These are phyloP conservation scores for Pseudopyrenochaeta lycopersici DNA, from an alignment of 2,329 filamentous ascomycete genomes.

Conservation along the genomic window DNA sequence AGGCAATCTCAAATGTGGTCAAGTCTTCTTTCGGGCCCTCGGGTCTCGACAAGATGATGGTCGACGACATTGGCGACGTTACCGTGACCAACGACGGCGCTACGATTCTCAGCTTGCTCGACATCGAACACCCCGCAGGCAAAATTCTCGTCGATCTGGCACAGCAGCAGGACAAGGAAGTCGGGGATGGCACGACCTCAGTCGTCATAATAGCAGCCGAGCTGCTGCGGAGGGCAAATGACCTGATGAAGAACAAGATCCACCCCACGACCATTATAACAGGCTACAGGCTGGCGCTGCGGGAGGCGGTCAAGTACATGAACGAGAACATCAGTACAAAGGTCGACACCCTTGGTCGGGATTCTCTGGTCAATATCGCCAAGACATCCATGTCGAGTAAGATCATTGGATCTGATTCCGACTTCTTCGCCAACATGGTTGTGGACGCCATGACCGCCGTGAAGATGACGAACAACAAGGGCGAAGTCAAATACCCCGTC, in stretches of 20 bases:
- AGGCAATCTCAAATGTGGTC: slow-evolving; percentile 97
- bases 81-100: slow-evolving; percentile 99
- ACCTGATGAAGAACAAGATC: slow-evolving; percentile 99
- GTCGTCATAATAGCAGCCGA: slow-evolving; percentile 97
- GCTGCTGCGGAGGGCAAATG: slow-evolving; percentile 90
- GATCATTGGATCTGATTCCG: slow-evolving; percentile 93
- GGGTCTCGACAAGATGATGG: slow-evolving; percentile 99
- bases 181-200: slow-evolving; percentile 97
- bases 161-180: slow-evolving; percentile 98
- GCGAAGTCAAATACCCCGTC: slow-evolving; percentile 94
- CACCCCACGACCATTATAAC: slow-evolving; percentile 99
- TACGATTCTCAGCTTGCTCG: slow-evolving; percentile 92
- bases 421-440: slow-evolving; percentile 97
- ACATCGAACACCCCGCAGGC: slow-evolving; percentile 96
- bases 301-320: slow-evolving; percentile 98
- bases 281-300: slow-evolving; percentile 91
- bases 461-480: slow-evolving; percentile 89
- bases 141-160: slow-evolving; percentile 98
- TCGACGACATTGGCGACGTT: slow-evolving; percentile 98
- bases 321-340: slow-evolving; percentile 97
- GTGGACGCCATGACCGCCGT: slow-evolving; percentile 96
- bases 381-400: slow-evolving; percentile 99
- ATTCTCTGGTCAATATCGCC: slow-evolving; percentile 92
- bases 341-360: slow-evolving; percentile 88
- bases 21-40: slow-evolving; percentile 98